Percentiles rank a stretch among this genome's conserved stretches.
phyloP scores from a whole-genome alignment of 768 basidiomycete genomes.

The Clathrus columnatus region DNA sequence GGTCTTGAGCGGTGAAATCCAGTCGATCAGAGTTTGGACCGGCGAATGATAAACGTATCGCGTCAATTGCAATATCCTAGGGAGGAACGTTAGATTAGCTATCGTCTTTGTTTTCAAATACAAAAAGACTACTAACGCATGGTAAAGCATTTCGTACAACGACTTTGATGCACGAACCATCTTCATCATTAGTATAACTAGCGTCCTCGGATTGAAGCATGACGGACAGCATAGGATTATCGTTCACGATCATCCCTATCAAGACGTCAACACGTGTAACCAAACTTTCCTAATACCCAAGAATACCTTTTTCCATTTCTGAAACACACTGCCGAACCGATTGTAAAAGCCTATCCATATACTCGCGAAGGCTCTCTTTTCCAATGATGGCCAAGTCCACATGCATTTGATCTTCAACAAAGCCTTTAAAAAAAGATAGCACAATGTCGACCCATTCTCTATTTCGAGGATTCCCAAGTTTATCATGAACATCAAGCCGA shows the following conservation, averaged over 20 bases:
- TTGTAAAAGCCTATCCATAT: slow-evolving; percentile 43
- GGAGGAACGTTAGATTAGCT: slow-evolving; percentile 1
- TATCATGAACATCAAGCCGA: slow-evolving; percentile 58
- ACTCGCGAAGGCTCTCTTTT: slow-evolving; percentile 36
- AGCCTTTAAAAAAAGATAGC: slow-evolving; percentile 67
- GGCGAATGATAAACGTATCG: slow-evolving; percentile 48
- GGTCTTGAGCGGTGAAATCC: slow-evolving; percentile 38
- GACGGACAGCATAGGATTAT: slow-evolving; percentile 62
- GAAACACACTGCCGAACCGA: slow-evolving; percentile 41
- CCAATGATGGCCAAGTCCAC: slow-evolving; percentile 46
- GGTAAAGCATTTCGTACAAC: slow-evolving; percentile 59
- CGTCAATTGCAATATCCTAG: slow-evolving; percentile 55
- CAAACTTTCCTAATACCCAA: slow-evolving; percentile 8
- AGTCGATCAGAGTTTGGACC: slow-evolving; percentile 58
- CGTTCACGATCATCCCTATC: slow-evolving; percentile 58
- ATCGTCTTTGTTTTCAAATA: neutral
- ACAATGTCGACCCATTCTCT: slow-evolving; percentile 75
- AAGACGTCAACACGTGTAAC: neutral
- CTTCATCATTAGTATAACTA: slow-evolving; percentile 45
- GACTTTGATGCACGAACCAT: slow-evolving; percentile 56
- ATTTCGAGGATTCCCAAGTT: slow-evolving; percentile 50
- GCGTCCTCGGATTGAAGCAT: slow-evolving; percentile 36
- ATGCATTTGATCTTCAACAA: slow-evolving; percentile 41
- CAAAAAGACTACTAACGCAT: slow-evolving; percentile 47
- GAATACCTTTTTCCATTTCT: slow-evolving; percentile 46